A percentile compares a stretch with the other conserved stretches of the same genome.
Evolutionary conservation across 345 rosid species (phyloP).

Genomic region (Acer yangbiense): DNA sequence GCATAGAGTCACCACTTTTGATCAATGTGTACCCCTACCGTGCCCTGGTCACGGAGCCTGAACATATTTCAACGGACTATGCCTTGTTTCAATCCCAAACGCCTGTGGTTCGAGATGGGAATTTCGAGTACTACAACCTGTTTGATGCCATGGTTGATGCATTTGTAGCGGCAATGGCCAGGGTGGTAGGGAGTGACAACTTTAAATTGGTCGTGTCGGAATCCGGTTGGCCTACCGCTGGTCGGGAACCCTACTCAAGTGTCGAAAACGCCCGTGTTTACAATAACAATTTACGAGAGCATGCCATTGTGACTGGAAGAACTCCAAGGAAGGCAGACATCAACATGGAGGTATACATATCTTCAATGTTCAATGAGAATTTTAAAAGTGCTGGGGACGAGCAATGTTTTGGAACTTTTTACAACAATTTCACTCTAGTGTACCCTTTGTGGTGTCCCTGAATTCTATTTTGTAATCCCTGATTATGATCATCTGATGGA

Average conservation of each 20-base stretch:
- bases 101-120: slow-evolving; percentile 12
- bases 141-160: slow-evolving; percentile 34
- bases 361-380: slow-evolving; percentile 33
- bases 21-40: slow-evolving; percentile 23
- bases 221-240: slow-evolving; percentile 13
- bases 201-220: slow-evolving; percentile 22
- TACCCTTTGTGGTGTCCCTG: slow-evolving; percentile 25
- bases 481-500: background rate
- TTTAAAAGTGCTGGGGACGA: slow-evolving; percentile 2
- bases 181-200: slow-evolving; percentile 12
- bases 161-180: slow-evolving; percentile 29
- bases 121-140: slow-evolving; percentile 16
- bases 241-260: slow-evolving; percentile 2
- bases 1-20: slow-evolving; percentile 18
- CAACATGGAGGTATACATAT: slow-evolving; percentile 28
- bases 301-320: slow-evolving; percentile 6
- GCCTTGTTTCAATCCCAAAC: slow-evolving; percentile 20
- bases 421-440: slow-evolving; percentile 23
- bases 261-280: slow-evolving; percentile 17
- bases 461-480: background rate
- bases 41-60: slow-evolving; percentile 16
- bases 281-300: slow-evolving; percentile 18
- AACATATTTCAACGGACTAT: slow-evolving; percentile 13
- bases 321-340: slow-evolving; percentile 25
- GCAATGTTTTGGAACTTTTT: slow-evolving; percentile 31